These are phyloP conservation scores for Fusarium sp. DNA, from an alignment of 2,329 filamentous ascomycete genomes.

Conservation along the genomic window DNA sequence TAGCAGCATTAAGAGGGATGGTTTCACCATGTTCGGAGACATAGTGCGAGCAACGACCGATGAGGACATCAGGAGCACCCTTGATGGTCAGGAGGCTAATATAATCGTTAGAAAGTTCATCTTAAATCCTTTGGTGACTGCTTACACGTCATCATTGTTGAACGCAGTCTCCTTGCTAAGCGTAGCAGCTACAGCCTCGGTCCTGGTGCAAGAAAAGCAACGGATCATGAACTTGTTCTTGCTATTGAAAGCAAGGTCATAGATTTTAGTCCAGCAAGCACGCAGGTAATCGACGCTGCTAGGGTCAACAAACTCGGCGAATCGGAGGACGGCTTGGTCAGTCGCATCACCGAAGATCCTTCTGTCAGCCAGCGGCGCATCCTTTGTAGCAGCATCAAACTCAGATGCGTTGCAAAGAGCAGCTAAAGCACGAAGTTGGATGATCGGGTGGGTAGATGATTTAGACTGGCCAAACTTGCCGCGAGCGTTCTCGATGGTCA, in stretches of 20 bases:
- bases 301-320: slow-evolving; percentile 66
- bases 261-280: slow-evolving; percentile 70
- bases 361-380: slow-evolving; percentile 66
- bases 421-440: slow-evolving; percentile 67
- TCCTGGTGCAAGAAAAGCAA: not conserved
- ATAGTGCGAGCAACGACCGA: slow-evolving; percentile 53
- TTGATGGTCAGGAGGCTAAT: slow-evolving; percentile 74
- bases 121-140: accelerated
- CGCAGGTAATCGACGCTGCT: slow-evolving; percentile 63
- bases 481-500: slow-evolving; percentile 61
- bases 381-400: slow-evolving; percentile 71
- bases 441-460: slow-evolving; percentile 50
- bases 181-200: slow-evolving; percentile 57
- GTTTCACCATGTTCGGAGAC: not conserved
- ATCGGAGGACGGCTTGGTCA: slow-evolving; percentile 76
- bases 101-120: not conserved
- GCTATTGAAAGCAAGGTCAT: slow-evolving; percentile 78
- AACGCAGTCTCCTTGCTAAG: not conserved
- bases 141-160: slow-evolving; percentile 7
- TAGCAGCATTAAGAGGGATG: not conserved
- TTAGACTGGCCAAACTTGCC: slow-evolving; percentile 45
- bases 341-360: slow-evolving; percentile 79
- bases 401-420: slow-evolving; percentile 79
- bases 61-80: slow-evolving; percentile 77
- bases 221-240: slow-evolving; percentile 83